phyloP scores from a whole-genome alignment of 2,329 filamentous ascomycete species.

The Rachicladosporium sp. region DNA sequence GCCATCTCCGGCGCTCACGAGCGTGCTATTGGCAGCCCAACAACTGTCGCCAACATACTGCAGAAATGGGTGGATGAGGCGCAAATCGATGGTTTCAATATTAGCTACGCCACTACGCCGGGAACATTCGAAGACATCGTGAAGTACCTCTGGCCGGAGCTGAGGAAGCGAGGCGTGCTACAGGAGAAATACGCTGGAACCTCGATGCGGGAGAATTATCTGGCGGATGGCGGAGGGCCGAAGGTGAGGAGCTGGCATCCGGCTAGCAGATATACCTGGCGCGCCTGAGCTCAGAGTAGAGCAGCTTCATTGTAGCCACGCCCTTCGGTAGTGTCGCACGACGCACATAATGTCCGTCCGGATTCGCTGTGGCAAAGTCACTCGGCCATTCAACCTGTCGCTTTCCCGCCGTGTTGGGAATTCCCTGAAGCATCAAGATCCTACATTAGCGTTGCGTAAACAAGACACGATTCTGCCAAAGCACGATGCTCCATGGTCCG shows the following conservation, averaged over 20 bases:
- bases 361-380: too few relatives aligned
- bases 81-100: constrained; percentile 32
- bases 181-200: constrained; percentile 16
- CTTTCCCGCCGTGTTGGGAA: too few relatives aligned
- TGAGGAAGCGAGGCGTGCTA: constrained; percentile 24
- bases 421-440: too few relatives aligned
- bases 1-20: constrained; percentile 31
- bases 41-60: constrained; percentile 34
- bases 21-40: constrained; percentile 27
- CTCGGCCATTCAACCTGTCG: too few relatives aligned
- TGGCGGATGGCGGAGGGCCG: constrained; percentile 16
- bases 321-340: too few relatives aligned
- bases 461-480: too few relatives aligned
- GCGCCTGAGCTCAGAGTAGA: not conserved
- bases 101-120: constrained; percentile 33
- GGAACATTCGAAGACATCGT: constrained; percentile 28
- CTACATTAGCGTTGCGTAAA: too few relatives aligned
- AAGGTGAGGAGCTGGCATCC: constrained; percentile 16
- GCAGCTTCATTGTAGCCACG: too few relatives aligned
- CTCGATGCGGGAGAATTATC: constrained; percentile 19
- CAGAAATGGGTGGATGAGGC: constrained; percentile 34
- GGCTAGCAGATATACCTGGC: constrained; percentile 9
- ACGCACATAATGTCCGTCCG: too few relatives aligned
- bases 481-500: too few relatives aligned
- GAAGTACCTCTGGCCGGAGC: constrained; percentile 25